Evolutionary conservation across 495 filamentous ascomycete genomes (phyloP), one percentile per base, ranked within the genome.

Genomic region (Xylaria grammica): DNA sequence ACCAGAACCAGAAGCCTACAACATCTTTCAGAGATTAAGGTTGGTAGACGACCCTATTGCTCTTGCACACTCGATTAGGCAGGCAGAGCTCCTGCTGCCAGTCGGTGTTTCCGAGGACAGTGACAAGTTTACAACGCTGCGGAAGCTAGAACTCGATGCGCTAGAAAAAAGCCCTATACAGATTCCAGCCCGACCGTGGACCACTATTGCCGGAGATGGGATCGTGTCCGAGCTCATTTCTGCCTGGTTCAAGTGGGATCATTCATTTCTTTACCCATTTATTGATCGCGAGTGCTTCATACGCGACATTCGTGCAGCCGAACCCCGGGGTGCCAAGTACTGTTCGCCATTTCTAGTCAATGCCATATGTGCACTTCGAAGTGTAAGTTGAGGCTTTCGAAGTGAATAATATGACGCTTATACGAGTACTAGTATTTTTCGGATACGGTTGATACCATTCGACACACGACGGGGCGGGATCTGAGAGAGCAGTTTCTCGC

Each of bases 311-410:
- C 66, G 56, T 0, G 40, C 26, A 24, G 74, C 72, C 0, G 65
- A 78, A 24, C 69, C 78, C 65, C 22, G 24, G 11, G 48, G 7
- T 27, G 60, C 60, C 1, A 30, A 3, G 19, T 82, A 83, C 70
- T 86, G 83, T 71, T 81, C 77, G 45, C 76, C 82, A 3, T 81
- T 84, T 67, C 72, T 86, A 61, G 83, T 86, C 20, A 85, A 86
- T 72, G 79, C 82, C 15, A 54, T 86, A 55, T 75, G 84, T 53
- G 78, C 82, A 9, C 64, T 71, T 15, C 75, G 77, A 67, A 72
- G 78, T 62, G 75, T 79, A 56, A 68, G 77, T 71, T 24, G 26
- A 24, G 5, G 2, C 27, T 27, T 17, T 20, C 1, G 22, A 34
- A 36, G 36, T 7, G 4, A 3, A 22, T 15, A 0, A 22, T 29